phyloP scores from a whole-genome alignment of 225 moss, liverwort and hornwort genomes.

The Polytrichum formosum region DNA sequence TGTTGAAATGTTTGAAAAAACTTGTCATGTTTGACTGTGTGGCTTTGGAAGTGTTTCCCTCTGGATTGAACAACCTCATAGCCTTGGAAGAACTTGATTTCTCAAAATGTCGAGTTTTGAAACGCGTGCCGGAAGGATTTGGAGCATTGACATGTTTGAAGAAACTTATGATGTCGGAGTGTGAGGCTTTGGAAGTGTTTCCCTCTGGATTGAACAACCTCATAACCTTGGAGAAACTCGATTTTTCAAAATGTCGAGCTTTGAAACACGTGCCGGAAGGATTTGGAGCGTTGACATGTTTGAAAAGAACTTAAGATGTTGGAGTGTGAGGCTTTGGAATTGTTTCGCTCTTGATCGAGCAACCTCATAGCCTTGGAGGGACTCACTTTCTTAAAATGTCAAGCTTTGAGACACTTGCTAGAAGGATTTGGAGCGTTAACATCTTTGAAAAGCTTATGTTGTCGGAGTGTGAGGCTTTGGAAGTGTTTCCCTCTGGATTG shows the following conservation, averaged over 20 bases:
- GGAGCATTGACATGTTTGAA: neutral
- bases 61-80: neutral
- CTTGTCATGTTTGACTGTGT: neutral
- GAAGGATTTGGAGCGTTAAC: neutral
- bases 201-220: neutral
- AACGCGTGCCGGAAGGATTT: neutral
- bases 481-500: neutral
- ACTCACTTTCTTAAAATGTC: neutral
- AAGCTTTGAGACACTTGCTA: neutral
- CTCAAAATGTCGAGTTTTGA: neutral
- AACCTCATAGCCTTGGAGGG: neutral
- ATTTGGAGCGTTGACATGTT: neutral
- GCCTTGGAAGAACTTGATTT: neutral
- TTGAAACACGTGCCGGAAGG: neutral
- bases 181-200: neutral
- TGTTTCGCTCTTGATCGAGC: neutral
- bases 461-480: neutral
- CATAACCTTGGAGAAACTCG: neutral
- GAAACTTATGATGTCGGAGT: neutral
- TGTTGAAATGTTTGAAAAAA: neutral
- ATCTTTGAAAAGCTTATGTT: neutral
- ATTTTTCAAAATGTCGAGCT: neutral
- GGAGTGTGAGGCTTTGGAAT: neutral
- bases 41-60: neutral
- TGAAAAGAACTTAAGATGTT: neutral